Evolutionary conservation across 1,284 basidiomycete genomes (phyloP).

Genomic region (Volvariella volvacea): DNA sequence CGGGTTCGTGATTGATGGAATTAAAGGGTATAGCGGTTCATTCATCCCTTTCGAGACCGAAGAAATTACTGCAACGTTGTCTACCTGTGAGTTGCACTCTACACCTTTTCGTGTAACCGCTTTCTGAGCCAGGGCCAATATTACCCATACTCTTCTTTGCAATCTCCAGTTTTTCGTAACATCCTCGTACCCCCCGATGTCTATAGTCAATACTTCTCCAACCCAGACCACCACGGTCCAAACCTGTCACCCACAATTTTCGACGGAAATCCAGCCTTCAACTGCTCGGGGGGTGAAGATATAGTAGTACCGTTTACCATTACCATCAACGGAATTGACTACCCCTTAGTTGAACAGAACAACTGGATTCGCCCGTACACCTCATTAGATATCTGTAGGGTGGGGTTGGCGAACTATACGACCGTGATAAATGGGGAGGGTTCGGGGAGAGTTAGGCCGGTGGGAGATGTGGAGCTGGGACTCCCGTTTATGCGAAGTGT

Average conservation of each 20-base stretch:
- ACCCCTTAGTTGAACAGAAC: neutral
- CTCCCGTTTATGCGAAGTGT: neutral
- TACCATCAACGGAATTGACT: slow-evolving; percentile 1
- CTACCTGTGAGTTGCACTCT: neutral
- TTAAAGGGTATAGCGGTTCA: neutral
- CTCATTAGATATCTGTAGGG: neutral
- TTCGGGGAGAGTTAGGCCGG: too few relatives aligned
- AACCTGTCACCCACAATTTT: too few relatives aligned
- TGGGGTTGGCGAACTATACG: too few relatives aligned
- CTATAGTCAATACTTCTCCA: too few relatives aligned
- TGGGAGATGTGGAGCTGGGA: neutral
- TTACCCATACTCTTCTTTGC: too few relatives aligned
- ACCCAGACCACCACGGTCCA: too few relatives aligned
- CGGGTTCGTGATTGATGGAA: neutral
- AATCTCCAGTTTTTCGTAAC: too few relatives aligned
- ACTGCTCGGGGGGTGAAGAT: too few relatives aligned
- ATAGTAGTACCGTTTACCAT: neutral
- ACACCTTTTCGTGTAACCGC: too few relatives aligned
- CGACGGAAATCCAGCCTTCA: neutral
- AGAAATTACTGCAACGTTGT: neutral
- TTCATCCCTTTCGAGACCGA: neutral
- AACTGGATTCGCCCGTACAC: neutral
- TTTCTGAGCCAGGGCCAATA: too few relatives aligned
- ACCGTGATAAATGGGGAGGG: too few relatives aligned
- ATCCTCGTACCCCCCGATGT: too few relatives aligned